phyloP scores from a whole-genome alignment of 371 early-diverging fungal species.

The Syncephalis plumigaleata region DNA sequence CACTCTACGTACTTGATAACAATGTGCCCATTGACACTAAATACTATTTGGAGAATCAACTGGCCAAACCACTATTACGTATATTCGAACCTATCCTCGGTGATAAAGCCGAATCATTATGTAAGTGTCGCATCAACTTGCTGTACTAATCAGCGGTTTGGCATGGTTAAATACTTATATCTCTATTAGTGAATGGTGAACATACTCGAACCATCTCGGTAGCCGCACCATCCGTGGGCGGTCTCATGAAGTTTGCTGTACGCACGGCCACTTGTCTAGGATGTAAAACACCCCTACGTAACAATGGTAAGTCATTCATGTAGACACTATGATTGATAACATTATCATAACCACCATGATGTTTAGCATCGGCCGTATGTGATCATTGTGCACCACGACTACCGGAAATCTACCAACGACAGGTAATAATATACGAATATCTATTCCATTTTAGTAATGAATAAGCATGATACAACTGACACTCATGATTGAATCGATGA shows the following conservation, averaged over 20 bases:
- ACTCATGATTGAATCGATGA: too few species aligned
- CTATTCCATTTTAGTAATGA: constrained; percentile 1
- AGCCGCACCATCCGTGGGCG: constrained; percentile 77
- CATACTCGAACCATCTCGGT: constrained; percentile 84
- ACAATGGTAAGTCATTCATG: constrained; percentile 26
- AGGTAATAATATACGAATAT: constrained; percentile 15
- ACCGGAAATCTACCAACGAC: constrained; percentile 58
- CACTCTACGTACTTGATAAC: constrained; percentile 96
- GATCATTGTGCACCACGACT: constrained; percentile 53
- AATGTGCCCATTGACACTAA: constrained; percentile 98
- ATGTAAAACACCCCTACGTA: constrained; percentile 78
- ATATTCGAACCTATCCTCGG: constrained; percentile 98
- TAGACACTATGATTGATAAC: not conserved
- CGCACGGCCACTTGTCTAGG: constrained; percentile 84
- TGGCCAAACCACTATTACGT: constrained; percentile 90
- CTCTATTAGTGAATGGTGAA: constrained; percentile 51
- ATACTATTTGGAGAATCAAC: constrained; percentile 98
- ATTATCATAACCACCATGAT: not conserved
- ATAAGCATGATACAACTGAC: too few species aligned
- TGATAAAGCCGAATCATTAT: constrained; percentile 62
- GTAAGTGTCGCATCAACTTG: too few species aligned
- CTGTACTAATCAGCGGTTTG: not conserved
- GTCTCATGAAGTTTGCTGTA: constrained; percentile 87
- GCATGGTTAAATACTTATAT: not conserved
- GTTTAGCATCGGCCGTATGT: constrained; percentile 57